These are phyloP conservation scores for Phalaenopsis aphrodite DNA, from an alignment of 106 monocot species.

Conservation along the genomic window DNA sequence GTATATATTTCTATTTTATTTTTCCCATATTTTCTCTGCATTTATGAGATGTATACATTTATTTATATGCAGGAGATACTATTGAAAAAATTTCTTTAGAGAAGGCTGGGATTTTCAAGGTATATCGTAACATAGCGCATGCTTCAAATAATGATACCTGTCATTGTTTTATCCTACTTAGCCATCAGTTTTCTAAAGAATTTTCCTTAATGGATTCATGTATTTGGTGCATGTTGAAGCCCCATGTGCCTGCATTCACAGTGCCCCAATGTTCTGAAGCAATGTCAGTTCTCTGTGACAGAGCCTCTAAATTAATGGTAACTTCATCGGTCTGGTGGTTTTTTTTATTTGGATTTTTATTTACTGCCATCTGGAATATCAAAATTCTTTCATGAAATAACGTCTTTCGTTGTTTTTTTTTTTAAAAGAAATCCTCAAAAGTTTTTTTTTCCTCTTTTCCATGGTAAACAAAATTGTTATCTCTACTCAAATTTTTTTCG, in stretches of 20 bases:
- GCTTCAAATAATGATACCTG: slow-evolving; percentile 13
- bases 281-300: slow-evolving; percentile 54
- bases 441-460: background rate
- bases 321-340: slow-evolving; percentile 4
- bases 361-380: background rate
- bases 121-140: slow-evolving; percentile 12
- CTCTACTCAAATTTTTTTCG: background rate
- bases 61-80: slow-evolving; percentile 55
- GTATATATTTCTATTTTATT: background rate
- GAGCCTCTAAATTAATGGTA: slow-evolving; percentile 63
- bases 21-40: background rate
- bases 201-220: slow-evolving; percentile 23
- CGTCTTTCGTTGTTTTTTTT: background rate
- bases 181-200: slow-evolving; percentile 33
- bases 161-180: slow-evolving; percentile 10
- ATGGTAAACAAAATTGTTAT: background rate
- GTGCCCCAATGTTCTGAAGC: slow-evolving; percentile 62
- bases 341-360: background rate
- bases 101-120: slow-evolving; percentile 98
- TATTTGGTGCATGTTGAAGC: slow-evolving; percentile 42
- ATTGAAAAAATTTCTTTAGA: slow-evolving; percentile 70
- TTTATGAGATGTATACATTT: slow-evolving; percentile 2
- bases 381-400: background rate
- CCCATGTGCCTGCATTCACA: slow-evolving; percentile 51
- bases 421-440: background rate